Evolutionary conservation across 768 basidiomycete species (phyloP), one percentile per base, ranked within the genome.

Genomic region (Steccherinum ochraceum): DNA sequence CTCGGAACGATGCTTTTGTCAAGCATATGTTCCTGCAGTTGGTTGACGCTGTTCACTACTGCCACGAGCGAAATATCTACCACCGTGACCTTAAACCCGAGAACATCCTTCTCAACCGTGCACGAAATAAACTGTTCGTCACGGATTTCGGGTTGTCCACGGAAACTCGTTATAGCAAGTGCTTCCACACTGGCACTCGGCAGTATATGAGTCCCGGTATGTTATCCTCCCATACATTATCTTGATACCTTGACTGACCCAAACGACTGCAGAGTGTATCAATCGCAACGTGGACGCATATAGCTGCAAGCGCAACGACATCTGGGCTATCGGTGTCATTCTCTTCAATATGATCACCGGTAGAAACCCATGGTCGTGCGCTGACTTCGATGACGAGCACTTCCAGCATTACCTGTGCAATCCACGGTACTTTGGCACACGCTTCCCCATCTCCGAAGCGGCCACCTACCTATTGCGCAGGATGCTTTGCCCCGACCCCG

Each of bases 51-150:
- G 72, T 82, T 49, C 67, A 73, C 43, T 70, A 74, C 53, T 75
- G 72, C 56, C 80, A 82, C 61, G 52, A 61, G 20, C 63, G 69
- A 23, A 72, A 74, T 35, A 72, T 82, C 56, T 78, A 68, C 60
- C 80, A 81, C 55, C 78, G 80, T 30, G 79, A 81, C 56, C 64
- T 82, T 41, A 82, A 81, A 63, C 79, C 79, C 4, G 78, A 79
- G 58, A 78, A 70, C 61, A 58, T 78, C 49, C 61, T 80, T 30
- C 69, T 72, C 58, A 67, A 63, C 71, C 23, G 59, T 67, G 51
- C 74, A 48, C 69, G 71, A 24, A 58, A 56, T 41, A 57, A 60
- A 46, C 65, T 76, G 47, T 68, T 67, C 49, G 56, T 81, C 20
- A 70, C 73, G 24, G 79, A 81, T 66, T 79, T 75, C 58, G 65